These are phyloP conservation scores for Pholiota microspora DNA, from an alignment of 768 basidiomycete genomes.

Conservation along the genomic window DNA sequence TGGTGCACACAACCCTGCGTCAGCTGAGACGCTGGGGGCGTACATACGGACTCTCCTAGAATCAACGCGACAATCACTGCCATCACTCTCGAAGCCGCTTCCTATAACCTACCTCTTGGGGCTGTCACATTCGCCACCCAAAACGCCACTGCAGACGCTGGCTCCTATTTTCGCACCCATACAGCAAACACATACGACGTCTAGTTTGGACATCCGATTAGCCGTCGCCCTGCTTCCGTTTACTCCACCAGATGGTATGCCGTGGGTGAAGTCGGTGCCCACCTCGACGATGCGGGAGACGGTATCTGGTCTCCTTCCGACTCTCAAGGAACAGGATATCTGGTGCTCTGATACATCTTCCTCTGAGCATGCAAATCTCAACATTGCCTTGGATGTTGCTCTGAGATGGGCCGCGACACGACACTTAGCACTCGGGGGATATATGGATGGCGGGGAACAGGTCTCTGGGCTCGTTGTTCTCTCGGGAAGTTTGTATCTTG, in stretches of 20 bases:
- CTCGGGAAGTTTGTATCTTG: conserved; percentile 92
- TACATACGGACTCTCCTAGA: conserved; percentile 52
- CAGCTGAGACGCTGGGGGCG: conserved; percentile 59
- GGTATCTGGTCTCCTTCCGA: conserved; percentile 41
- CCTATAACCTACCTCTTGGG: conserved; percentile 72
- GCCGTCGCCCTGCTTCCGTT: conserved; percentile 61
- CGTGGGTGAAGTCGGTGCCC: conserved; percentile 78
- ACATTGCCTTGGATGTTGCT: conserved; percentile 25
- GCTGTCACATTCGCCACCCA: conserved; percentile 86
- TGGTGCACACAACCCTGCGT: conserved; percentile 91
- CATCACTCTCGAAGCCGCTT: conserved; percentile 16
- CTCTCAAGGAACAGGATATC: conserved; percentile 32
- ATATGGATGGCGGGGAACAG: conserved; percentile 23
- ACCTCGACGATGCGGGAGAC: conserved; percentile 47
- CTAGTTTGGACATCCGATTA: conserved; percentile 29
- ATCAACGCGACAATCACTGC: conserved; percentile 2
- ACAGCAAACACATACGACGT: conserved; percentile 22
- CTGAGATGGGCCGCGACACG: conserved; percentile 54
- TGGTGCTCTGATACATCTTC: conserved; percentile 39
- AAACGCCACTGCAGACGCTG: conserved; percentile 72
- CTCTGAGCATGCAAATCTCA: neutral
- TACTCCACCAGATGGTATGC: conserved; percentile 85
- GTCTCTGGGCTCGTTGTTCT: conserved; percentile 58
- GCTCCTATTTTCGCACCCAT: conserved; percentile 54
- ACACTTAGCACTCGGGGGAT: conserved; percentile 17